These are phyloP conservation scores for Multifurca ochricompacta DNA, from an alignment of 768 basidiomycete genomes.

Conservation along the genomic window DNA sequence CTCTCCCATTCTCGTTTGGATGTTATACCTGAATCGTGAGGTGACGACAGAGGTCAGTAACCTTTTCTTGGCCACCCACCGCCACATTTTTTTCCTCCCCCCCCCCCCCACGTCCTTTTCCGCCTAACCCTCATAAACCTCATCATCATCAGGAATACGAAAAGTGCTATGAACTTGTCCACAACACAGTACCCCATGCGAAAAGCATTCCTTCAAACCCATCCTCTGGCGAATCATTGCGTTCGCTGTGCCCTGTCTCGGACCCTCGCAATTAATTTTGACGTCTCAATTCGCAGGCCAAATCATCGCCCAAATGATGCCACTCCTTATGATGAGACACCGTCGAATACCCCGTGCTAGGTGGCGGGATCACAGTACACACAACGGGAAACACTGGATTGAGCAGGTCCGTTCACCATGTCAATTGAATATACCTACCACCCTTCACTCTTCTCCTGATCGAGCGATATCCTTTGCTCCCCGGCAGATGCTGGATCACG, in stretches of 20 bases:
- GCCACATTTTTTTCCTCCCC: not conserved
- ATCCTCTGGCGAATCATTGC: slow-evolving; percentile 53
- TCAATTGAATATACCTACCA: no score
- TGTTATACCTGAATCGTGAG: slow-evolving; percentile 70
- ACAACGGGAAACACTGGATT: slow-evolving; percentile 73
- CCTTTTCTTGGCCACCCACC: not conserved
- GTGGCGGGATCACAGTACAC: slow-evolving; percentile 58
- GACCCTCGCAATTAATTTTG: slow-evolving; percentile 9
- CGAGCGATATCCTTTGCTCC: slow-evolving; percentile 44
- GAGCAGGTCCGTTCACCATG: slow-evolving; percentile 66
- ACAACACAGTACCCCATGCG: slow-evolving; percentile 52
- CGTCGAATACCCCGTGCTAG: slow-evolving; percentile 67
- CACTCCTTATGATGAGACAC: slow-evolving; percentile 81
- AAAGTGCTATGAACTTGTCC: slow-evolving; percentile 51
- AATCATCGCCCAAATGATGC: slow-evolving; percentile 66
- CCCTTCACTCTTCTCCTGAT: not conserved
- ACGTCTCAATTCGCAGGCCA: slow-evolving; percentile 39
- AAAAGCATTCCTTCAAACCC: slow-evolving; percentile 44
- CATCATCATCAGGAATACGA: slow-evolving; percentile 58
- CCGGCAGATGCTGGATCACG: slow-evolving; percentile 51
- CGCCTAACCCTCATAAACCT: slow-evolving; percentile 6
- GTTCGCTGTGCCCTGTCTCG: slow-evolving; percentile 36
- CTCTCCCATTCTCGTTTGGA: slow-evolving; percentile 71
- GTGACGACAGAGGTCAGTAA: slow-evolving; percentile 52
- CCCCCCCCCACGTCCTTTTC: slow-evolving; percentile 6